phyloP scores from a whole-genome alignment of 352 stramenopile species.

The Pythium scleroteichum region DNA sequence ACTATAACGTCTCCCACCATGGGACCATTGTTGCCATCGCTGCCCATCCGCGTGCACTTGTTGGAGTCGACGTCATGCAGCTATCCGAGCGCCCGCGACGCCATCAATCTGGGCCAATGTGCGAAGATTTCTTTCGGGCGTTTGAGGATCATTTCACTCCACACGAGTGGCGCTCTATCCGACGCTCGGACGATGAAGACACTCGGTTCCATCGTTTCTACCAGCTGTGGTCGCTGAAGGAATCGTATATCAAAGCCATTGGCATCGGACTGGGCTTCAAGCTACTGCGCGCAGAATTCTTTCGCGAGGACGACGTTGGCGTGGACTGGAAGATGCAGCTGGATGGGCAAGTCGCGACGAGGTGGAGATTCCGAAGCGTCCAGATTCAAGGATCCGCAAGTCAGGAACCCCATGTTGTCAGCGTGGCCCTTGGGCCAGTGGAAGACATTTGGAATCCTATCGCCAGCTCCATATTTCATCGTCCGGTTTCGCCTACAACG shows the following conservation, averaged over 20 bases:
- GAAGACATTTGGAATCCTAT: conserved; percentile 43
- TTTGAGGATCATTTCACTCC: conserved; percentile 62
- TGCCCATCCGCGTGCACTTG: conserved; percentile 35
- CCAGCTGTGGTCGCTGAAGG: conserved; percentile 75
- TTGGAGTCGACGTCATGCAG: conserved; percentile 76
- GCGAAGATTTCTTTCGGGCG: conserved; percentile 55
- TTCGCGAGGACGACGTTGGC: not conserved
- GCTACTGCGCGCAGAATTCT: conserved; percentile 58
- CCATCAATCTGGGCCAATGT: conserved; percentile 21
- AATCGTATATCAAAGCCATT: conserved; percentile 76
- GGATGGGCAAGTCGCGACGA: conserved; percentile 36
- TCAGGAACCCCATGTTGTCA: conserved; percentile 39
- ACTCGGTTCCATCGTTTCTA: conserved; percentile 53
- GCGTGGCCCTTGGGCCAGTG: conserved; percentile 44
- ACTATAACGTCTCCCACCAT: conserved; percentile 85
- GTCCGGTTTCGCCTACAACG: not conserved
- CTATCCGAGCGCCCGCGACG: conserved; percentile 46
- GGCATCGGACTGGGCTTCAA: conserved; percentile 68
- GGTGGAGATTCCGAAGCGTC: conserved; percentile 50
- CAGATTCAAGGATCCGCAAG: conserved; percentile 5
- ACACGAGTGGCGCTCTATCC: conserved; percentile 64
- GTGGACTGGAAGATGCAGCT: conserved; percentile 40
- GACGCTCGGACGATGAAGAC: not conserved
- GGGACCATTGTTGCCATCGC: conserved; percentile 68
- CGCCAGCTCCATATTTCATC: conserved; percentile 46